Evolutionary conservation across 2,329 filamentous ascomycete species (phyloP).

Genomic region (Alternaria novae-zelandiae): DNA sequence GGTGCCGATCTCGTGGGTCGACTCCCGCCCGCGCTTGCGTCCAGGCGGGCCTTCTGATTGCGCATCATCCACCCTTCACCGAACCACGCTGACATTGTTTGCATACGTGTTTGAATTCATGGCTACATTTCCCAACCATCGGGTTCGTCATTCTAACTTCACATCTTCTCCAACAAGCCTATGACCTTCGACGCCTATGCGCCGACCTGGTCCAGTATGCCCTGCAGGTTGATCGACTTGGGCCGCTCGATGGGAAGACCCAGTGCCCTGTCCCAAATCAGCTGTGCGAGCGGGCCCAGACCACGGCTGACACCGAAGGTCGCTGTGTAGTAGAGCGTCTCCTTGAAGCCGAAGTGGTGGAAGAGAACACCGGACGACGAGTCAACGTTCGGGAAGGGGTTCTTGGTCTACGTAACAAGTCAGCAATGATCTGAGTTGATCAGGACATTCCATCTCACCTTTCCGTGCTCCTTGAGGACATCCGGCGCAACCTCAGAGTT

Average conservation of each 20-base stretch:
- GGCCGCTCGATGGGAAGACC: conserved; percentile 96
- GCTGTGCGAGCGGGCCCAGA: conserved; percentile 87
- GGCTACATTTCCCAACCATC: not conserved
- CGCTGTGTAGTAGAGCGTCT: conserved; percentile 91
- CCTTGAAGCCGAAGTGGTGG: conserved; percentile 97
- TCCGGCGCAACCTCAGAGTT: conserved; percentile 90
- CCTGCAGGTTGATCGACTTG: conserved; percentile 94
- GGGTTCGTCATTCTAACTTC: not conserved
- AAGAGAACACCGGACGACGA: conserved; percentile 92
- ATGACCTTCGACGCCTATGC: conserved; percentile 17
- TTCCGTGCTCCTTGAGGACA: conserved; percentile 93
- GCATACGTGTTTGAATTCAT: not conserved
- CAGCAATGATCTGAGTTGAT: not conserved
- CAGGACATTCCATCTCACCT: conserved; percentile 54
- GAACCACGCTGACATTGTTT: not conserved
- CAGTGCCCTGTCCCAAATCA: conserved; percentile 94
- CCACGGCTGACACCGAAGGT: conserved; percentile 73
- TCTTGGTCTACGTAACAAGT: conserved; percentile 71
- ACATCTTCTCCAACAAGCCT: not conserved
- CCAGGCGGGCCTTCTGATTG: not conserved
- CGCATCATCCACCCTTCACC: not conserved
- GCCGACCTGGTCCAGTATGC: conserved; percentile 70
- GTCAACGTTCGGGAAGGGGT: conserved; percentile 97
- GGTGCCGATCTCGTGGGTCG: conserved; percentile 14
- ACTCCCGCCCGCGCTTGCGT: conserved; percentile 1